These are phyloP conservation scores for Boletus patriciae DNA, from an alignment of 768 basidiomycete genomes.

Conservation along the genomic window DNA sequence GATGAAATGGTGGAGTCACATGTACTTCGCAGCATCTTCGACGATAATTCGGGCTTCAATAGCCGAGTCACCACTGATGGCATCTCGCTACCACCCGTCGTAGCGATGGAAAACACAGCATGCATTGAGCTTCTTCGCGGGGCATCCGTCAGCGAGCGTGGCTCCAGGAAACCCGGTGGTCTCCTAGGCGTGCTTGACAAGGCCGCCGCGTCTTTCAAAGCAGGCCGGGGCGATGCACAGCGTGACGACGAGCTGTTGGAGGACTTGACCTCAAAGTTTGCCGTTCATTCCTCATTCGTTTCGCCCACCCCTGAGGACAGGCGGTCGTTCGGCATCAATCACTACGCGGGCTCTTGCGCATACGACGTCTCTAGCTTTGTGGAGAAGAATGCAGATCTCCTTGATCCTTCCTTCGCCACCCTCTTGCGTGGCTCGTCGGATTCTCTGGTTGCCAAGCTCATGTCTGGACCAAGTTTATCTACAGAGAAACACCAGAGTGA, in stretches of 20 bases:
- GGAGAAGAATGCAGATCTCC: conserved; percentile 50
- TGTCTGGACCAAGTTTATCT: conserved; percentile 61
- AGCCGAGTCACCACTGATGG: conserved; percentile 51
- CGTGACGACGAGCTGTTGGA: conserved; percentile 51
- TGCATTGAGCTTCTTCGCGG: conserved; percentile 63
- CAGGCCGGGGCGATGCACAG: conserved; percentile 50
- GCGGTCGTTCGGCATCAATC: conserved; percentile 57
- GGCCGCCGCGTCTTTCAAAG: conserved; percentile 48
- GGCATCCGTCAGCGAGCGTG: conserved; percentile 43
- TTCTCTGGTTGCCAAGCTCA: conserved; percentile 56
- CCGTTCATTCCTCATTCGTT: conserved; percentile 53
- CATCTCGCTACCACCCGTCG: conserved; percentile 45
- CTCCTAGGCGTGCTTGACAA: conserved; percentile 55
- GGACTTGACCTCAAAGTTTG: conserved; percentile 48
- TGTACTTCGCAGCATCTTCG: conserved; percentile 51
- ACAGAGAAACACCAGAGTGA: conserved; percentile 59
- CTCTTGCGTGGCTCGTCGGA: conserved; percentile 54
- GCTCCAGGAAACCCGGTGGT: conserved; percentile 55
- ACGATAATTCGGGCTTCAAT: conserved; percentile 48
- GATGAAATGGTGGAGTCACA: conserved; percentile 63
- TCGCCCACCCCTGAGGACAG: conserved; percentile 32
- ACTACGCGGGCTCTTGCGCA: conserved; percentile 53
- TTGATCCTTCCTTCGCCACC: conserved; percentile 56
- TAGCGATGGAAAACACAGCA: conserved; percentile 54
- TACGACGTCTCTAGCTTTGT: conserved; percentile 53